Percentiles rank a stretch among this genome's conserved stretches.
phyloP scores from a whole-genome alignment of 768 basidiomycete genomes.

The Lentinula guzmanii region DNA sequence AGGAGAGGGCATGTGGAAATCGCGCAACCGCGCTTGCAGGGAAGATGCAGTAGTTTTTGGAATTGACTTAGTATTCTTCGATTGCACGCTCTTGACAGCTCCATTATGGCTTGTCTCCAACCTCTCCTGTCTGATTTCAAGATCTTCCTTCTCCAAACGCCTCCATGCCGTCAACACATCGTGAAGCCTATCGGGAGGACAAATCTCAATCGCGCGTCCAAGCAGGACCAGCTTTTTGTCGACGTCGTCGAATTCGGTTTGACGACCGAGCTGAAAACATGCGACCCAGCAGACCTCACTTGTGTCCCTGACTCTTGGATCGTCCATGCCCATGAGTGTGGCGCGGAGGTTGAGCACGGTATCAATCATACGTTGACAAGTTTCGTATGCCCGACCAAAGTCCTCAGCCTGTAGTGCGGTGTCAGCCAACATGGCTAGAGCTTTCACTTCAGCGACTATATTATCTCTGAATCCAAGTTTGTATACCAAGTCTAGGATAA shows the following conservation, averaged over 20 bases:
- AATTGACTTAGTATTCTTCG: conserved; percentile 5
- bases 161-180: conserved; percentile 80
- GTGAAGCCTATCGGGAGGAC: conserved; percentile 73
- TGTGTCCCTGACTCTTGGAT: conserved; percentile 47
- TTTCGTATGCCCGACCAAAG: conserved; percentile 66
- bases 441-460: conserved; percentile 70
- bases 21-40: conserved; percentile 55
- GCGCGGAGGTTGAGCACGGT: conserved; percentile 46
- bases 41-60: conserved; percentile 40
- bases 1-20: conserved; percentile 63
- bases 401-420: conserved; percentile 82
- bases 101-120: conserved; percentile 21
- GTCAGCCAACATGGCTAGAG: conserved; percentile 86
- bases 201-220: conserved; percentile 79
- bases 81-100: background rate
- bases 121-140: conserved; percentile 42
- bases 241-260: conserved; percentile 67
- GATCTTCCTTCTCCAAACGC: conserved; percentile 61
- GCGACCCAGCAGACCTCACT: conserved; percentile 86
- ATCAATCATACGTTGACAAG: conserved; percentile 65
- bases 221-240: conserved; percentile 64
- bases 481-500: conserved; percentile 83
- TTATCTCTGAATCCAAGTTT: conserved; percentile 83
- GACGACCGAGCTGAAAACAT: conserved; percentile 82
- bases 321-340: conserved; percentile 23